Base-by-base conservation (phyloP, 1,284 basidiomycete species). In the Ustilago loliicola region DNA sequence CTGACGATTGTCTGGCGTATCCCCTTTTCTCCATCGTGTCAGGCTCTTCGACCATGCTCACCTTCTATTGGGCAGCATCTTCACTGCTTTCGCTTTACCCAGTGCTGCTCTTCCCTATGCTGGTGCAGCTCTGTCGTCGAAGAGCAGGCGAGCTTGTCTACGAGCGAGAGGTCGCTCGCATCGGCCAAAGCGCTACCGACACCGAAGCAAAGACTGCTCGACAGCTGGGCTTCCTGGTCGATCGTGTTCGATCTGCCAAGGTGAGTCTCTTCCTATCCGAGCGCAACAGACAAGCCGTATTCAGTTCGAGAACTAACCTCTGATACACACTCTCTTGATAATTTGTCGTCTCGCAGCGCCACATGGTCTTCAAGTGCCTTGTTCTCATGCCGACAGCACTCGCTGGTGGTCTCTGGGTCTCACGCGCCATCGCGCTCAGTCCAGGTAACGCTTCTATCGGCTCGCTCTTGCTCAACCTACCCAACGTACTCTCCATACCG, bases 61-160 rank as follows among this genome's bases (percentile, higher is more conserved):
- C 70, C 9, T 38, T 73, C 6, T 61, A 45, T 15, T 66, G 68
- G 50, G 63, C 69, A 0, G 61, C 52, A 15, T 71, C 66, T 15
- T 72, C 80, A 19, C 62, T 79, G 11, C 58, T 76, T 10, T 74
- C 72, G 6, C 70, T 76, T 27, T 92, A 93, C 34, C 91, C 92
- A 0, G 67, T 91, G 1, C 87, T 96, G 0, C 87, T 95, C 1
- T 84, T 95, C 0, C 88, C 90, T 0, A 92, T 94, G 0, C 80
- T 94, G 1, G 63, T 92, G 3, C 88, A 96, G 54, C 87, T 96
- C 3, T 79, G 72, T 57, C 61, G 63, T 3, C 51, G 55, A 52
- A 62, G 66, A 47, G 66, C 79, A 5, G 61, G 72, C 23, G 89
- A 93, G 15, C 91, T 91, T 8, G 68, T 66, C 8, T 74, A 74